These are phyloP conservation scores for Diplocarpon rosae DNA, from an alignment of 2,329 filamentous ascomycete species.

Conservation along the genomic window DNA sequence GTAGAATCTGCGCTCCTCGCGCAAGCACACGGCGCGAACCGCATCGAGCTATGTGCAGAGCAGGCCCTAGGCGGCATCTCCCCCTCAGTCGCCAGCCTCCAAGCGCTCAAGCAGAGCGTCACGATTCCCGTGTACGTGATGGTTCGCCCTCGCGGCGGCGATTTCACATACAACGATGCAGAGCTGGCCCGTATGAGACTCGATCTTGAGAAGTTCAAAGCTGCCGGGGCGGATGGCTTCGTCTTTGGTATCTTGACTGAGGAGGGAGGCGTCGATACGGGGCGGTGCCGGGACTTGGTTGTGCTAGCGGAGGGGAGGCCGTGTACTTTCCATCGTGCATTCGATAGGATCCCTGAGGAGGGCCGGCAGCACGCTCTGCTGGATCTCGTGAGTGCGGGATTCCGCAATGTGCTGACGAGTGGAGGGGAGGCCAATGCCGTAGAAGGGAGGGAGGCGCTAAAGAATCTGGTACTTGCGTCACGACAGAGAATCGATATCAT, in stretches of 20 bases:
- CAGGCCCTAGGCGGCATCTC: constrained; percentile 33
- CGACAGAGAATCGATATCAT: constrained; percentile 33
- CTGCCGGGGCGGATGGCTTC: constrained; percentile 33
- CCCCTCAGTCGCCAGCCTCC: constrained; percentile 23
- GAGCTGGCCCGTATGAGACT: constrained; percentile 36
- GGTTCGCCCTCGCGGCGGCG: constrained; percentile 38
- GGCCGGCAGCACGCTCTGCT: constrained; percentile 9
- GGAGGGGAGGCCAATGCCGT: constrained; percentile 27
- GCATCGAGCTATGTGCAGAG: constrained; percentile 39
- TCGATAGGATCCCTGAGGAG: constrained; percentile 31
- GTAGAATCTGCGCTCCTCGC: constrained; percentile 33
- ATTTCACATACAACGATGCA: constrained; percentile 33
- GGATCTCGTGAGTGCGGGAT: constrained; percentile 29
- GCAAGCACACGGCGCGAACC: constrained; percentile 32
- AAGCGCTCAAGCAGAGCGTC: constrained; percentile 14
- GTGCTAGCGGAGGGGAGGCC: constrained; percentile 29
- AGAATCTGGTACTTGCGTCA: constrained; percentile 26
- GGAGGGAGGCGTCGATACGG: constrained; percentile 29
- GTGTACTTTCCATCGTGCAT: constrained; percentile 45
- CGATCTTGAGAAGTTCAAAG: constrained; percentile 29
- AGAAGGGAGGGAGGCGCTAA: constrained; percentile 12
- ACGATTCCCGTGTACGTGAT: constrained; percentile 38
- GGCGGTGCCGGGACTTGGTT: constrained; percentile 33
- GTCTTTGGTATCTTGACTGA: constrained; percentile 38
- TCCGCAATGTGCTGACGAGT: constrained; percentile 37